Evolutionary conservation across 441 rosid genomes (phyloP).

Genomic region (Adansonia grandidieri): DNA sequence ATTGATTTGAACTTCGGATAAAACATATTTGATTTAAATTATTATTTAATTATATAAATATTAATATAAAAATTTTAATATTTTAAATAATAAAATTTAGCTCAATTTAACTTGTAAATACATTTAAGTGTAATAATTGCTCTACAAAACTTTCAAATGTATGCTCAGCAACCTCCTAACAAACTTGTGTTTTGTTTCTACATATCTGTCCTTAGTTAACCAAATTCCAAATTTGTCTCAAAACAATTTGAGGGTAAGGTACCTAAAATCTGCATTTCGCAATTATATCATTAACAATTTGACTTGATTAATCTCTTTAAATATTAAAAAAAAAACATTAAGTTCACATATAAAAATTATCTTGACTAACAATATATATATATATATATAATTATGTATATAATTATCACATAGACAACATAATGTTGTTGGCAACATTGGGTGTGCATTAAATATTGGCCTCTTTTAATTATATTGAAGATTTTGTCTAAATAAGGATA

Average conservation of each 20-base stretch:
- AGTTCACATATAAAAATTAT: not conserved
- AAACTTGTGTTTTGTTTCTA: not conserved
- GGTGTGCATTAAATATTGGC: not conserved
- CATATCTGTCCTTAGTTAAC: not conserved
- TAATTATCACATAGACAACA: not conserved
- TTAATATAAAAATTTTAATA: no score
- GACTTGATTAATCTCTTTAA: not conserved
- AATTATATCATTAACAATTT: not conserved
- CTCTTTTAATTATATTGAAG: not conserved
- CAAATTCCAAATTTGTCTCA: not conserved
- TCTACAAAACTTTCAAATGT: not conserved
- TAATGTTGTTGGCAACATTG: not conserved
- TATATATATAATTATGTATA: no score
- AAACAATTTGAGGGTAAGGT: not conserved
- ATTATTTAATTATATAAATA: no score
- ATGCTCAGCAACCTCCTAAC: slow-evolving; percentile 7
- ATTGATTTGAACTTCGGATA: no score
- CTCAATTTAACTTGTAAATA: no score
- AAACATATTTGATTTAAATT: no score
- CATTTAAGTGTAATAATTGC: not conserved
- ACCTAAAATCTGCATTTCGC: not conserved
- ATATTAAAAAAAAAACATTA: not conserved
- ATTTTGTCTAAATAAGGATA: not conserved
- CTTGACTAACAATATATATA: no score
- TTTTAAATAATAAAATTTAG: no score